A percentile compares a stretch with the other conserved stretches of the same genome.
These are phyloP conservation scores for Botrytis paeoniae DNA, from an alignment of 2,329 filamentous ascomycete species.

Conservation along the genomic window DNA sequence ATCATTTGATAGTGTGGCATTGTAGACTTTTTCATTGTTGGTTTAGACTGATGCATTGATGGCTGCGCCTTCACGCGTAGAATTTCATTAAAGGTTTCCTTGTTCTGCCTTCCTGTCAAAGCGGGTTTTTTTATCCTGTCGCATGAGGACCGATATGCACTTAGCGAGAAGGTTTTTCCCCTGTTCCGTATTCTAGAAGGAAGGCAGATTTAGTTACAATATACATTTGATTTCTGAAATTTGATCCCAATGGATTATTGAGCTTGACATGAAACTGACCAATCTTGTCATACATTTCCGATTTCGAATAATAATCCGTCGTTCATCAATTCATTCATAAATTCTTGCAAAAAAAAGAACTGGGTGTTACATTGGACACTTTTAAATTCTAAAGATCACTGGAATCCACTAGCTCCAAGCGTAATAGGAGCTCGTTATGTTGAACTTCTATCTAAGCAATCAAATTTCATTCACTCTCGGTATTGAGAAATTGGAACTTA, in stretches of 20 bases:
- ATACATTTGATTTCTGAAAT: not conserved
- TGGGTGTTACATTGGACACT: too few relatives aligned
- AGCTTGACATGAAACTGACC: not conserved
- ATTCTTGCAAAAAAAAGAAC: not conserved
- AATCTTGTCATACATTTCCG: not conserved
- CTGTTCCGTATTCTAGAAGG: not conserved
- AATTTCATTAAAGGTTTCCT: not conserved
- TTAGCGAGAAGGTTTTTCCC: not conserved
- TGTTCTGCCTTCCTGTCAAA: not conserved
- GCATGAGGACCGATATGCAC: not conserved
- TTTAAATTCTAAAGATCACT: not conserved
- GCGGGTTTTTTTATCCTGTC: not conserved
- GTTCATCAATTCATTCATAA: not conserved
- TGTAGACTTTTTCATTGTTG: too few relatives aligned
- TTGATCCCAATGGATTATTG: not conserved
- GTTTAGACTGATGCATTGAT: too few relatives aligned
- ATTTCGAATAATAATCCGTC: accelerated
- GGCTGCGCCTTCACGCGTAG: too few relatives aligned
- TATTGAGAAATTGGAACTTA: too few relatives aligned
- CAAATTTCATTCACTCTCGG: too few relatives aligned
- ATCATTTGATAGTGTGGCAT: too few relatives aligned
- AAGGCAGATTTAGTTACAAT: not conserved
- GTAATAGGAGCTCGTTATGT: not conserved
- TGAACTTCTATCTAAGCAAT: too few relatives aligned
- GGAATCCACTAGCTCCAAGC: not conserved